Evolutionary conservation across 352 stramenopile species (phyloP), one percentile per base, ranked within the genome.

Genomic region (Globisporangium spiculum): DNA sequence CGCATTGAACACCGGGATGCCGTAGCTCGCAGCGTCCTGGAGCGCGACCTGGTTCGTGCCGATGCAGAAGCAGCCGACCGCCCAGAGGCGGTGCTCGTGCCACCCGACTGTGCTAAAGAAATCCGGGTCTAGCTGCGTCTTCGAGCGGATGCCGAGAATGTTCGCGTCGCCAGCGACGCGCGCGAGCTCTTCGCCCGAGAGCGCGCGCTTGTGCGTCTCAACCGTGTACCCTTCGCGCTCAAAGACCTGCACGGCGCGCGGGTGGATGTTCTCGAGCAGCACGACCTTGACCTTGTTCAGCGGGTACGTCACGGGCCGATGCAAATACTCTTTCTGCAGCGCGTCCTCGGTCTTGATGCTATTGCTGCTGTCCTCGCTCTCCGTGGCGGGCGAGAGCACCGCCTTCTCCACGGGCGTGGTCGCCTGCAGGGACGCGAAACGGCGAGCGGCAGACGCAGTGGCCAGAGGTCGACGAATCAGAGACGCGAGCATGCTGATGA

Each of bases 271-370:
- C 65, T 94, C 86, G 55, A 94, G 69, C 53, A 94, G 75, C 46
- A 94, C 86, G 38, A 94, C 86, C 73, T 94, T 94, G 65, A 92
- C 79, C 75, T 92, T 92, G 66, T 92, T 74, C 26, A 93, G 73
- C 20, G 86, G 86, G 63, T 89, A 92, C 56, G 83, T 90, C 71
- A 91, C 85, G 10, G 83, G 82, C 0, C 86, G 86, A n/a, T 79
- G 65, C 22, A 93, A 60, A 67, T 93, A 91, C 58, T 73, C 44
- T 18, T 18, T 52, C 44, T 52, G 44, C 44, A 52, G 71, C 22
- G 26, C 6, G 46, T 73, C 62, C 54, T 54, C 52, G 1, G 44
- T 12, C 18, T 52, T 52, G 18, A 52, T 52, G 44, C 44, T 52
- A 1, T 52, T 52, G 38, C 38, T 48, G 38, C 38, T 48, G 44